Evolutionary conservation across 257 asterid genomes (phyloP), one percentile per base, ranked within the genome.

Genomic region (Echium plantagineum): DNA sequence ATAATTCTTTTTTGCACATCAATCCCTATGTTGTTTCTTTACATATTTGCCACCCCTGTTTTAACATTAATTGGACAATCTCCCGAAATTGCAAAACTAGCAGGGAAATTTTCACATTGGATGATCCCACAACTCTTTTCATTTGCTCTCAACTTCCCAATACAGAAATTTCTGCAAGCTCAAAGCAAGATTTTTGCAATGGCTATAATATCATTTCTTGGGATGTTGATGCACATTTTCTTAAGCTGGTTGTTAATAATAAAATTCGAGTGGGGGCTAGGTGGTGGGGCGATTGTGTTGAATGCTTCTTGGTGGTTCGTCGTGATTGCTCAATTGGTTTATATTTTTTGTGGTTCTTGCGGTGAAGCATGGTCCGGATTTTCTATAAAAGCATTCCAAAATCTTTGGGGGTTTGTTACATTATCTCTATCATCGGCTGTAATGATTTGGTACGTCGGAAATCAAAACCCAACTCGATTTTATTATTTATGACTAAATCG

Each of bases 121-220:
- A 67, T 67, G 72, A 67, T 67, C 47, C 72, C 72, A 15, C 65
- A 53, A 21, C 61, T 67, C 13, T 67, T 52, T 55, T 56, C 72
- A 4, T 67, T 53, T 52, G 66, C 57, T 0, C 18, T 61, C 16
- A 51, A 54, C 12, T 66, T 66, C 18, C 71, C 71, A 1, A 51
- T 60, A 5, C 57, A 48, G 60, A 66, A 59, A 59, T 66, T 66
- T 46, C 52, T 66, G 10, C 71, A 66, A 59, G 59, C 70, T 18
- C 70, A 66, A 42, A 66, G 70, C 54, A 66, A 66, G 7, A 59
- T 66, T 18, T n/a, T 58, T 18, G 49, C 48, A 5, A 49, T 66
- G 70, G 70, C 70, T 6, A 31, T 51, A 6, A 59, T 66, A 6
- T 55, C 70, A 19, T 57, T 51, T 21, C 30, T 59, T 24, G 19